A percentile compares a stretch with the other conserved stretches of the same genome.
phyloP scores from a whole-genome alignment of 805 yeast genomes.

The Saccharomycopsis sp. region DNA sequence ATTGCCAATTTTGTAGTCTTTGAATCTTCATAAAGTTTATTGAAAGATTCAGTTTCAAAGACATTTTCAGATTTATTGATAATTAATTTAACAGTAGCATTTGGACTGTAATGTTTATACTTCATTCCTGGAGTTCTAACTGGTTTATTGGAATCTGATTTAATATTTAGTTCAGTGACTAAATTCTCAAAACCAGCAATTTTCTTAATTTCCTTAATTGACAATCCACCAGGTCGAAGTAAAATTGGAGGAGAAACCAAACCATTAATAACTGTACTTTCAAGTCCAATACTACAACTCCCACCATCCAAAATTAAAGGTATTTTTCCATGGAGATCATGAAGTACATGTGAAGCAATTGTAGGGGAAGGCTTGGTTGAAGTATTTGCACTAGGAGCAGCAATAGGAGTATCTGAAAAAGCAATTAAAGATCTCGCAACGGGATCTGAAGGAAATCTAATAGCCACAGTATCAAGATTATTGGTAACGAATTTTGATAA shows the following conservation, averaged over 20 bases:
- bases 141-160: slow-evolving; percentile 45
- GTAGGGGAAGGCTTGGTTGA: slow-evolving; percentile 95
- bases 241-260: slow-evolving; percentile 75
- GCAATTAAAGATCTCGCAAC: slow-evolving; percentile 87
- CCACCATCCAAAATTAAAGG: slow-evolving; percentile 92
- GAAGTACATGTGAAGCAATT: slow-evolving; percentile 70
- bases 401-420: slow-evolving; percentile 76
- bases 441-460: slow-evolving; percentile 77
- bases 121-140: slow-evolving; percentile 98
- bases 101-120: slow-evolving; percentile 89
- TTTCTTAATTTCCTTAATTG: slow-evolving; percentile 59
- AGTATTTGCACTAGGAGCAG: slow-evolving; percentile 97
- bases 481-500: slow-evolving; percentile 76
- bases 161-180: slow-evolving; percentile 31
- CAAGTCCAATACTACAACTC: slow-evolving; percentile 77
- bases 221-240: slow-evolving; percentile 89
- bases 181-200: slow-evolving; percentile 43
- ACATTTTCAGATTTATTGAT: slow-evolving; percentile 18
- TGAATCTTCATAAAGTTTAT: background rate
- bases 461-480: slow-evolving; percentile 83
- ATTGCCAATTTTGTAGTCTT: slow-evolving; percentile 7
- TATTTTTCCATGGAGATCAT: slow-evolving; percentile 69
- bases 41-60: slow-evolving; percentile 1
- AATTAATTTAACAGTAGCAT: slow-evolving; percentile 68
- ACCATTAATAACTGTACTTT: slow-evolving; percentile 91